Base-by-base conservation (phyloP, 257 asterid species). In the Salvia rosmarinus region DNA sequence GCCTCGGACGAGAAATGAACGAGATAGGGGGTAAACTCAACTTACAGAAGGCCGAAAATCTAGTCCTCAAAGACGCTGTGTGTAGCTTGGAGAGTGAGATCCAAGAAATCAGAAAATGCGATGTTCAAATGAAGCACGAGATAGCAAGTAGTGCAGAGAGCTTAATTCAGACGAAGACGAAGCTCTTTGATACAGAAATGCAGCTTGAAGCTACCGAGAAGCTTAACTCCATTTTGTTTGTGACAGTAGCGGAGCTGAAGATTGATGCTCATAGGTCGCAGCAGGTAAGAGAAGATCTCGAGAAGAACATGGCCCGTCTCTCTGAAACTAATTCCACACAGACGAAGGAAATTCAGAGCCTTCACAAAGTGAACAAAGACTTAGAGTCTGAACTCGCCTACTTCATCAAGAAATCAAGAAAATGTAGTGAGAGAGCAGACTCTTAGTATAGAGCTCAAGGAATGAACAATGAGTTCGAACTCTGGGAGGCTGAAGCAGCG, bases 401-500 rank as follows among this genome's bases (percentile, higher is more conserved):
- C 82, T 90, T 63, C 87, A 75, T 50, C 86, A 78, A 72, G 89
- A 92, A 83, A 76, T 79, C 21, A 89, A 86, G 93, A 90, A 51
- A 85, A 78, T 62, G 70, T 75, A 20, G 81, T 60, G 63, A 83
- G 84, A 62, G 91, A 86, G 83, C 85, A 85, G 76, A 74, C 74
- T 67, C 65, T 87, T 57, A 76, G 83, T 70, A 83, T 80, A 9
- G 96, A 89, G 82, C 83, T 89, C 83, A 82, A 74, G 89, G 80
- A 13, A 87, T 78, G 80, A 87, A 74, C 81, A 72, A 73, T 12
- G 96, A 87, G 44, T 84, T 75, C 30, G 95, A 89, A 77, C 83
- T 89, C 34, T 92, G 96, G 96, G 95, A 93, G 81, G 86, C 86
- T 6, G 98, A 93, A 75, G 97, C 97, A 10, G 75, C 95, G 2